These are phyloP conservation scores for Umbelopsis sp. DNA, from an alignment of 371 early-diverging fungal genomes.

Conservation along the genomic window DNA sequence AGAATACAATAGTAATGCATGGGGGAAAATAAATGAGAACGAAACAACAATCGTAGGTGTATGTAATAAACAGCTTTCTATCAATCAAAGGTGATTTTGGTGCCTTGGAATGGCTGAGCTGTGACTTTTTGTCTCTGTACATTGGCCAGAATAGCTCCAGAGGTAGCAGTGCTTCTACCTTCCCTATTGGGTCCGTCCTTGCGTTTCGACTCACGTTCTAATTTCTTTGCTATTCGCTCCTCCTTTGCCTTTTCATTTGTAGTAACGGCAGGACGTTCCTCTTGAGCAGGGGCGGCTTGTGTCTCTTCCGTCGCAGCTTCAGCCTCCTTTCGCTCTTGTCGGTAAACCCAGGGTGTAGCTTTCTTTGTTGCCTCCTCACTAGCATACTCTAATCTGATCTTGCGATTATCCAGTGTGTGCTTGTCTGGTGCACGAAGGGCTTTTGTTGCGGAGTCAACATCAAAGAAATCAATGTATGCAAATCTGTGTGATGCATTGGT, in stretches of 20 bases:
- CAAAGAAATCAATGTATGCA: constrained; percentile 69
- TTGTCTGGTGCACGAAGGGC: constrained; percentile 63
- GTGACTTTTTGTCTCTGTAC: constrained; percentile 57
- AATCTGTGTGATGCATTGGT: constrained; percentile 37
- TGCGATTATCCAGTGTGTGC: constrained; percentile 46
- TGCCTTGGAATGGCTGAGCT: constrained; percentile 68
- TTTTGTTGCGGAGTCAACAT: constrained; percentile 63
- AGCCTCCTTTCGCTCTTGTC: constrained; percentile 44
- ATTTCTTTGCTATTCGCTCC: constrained; percentile 33
- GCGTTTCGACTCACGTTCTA: constrained; percentile 37
- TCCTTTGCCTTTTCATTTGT: constrained; percentile 24
- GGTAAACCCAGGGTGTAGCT: constrained; percentile 56
- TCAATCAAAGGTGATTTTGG: constrained; percentile 60
- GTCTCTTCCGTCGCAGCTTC: constrained; percentile 31
- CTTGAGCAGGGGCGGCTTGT: constrained; percentile 27
- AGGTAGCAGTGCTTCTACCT: constrained; percentile 45
- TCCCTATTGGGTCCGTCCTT: constrained; percentile 31
- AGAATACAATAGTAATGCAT: too few relatives aligned
- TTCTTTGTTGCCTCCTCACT: constrained; percentile 62
- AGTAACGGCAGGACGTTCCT: constrained; percentile 10
- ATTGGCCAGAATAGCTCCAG: constrained; percentile 53
- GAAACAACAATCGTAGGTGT: too few relatives aligned
- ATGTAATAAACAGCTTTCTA: not conserved
- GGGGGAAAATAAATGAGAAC: too few relatives aligned
- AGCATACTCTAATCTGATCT: constrained; percentile 53